These are phyloP conservation scores for Lyophyllum decastes DNA, from an alignment of 768 basidiomycete genomes.

Conservation along the genomic window DNA sequence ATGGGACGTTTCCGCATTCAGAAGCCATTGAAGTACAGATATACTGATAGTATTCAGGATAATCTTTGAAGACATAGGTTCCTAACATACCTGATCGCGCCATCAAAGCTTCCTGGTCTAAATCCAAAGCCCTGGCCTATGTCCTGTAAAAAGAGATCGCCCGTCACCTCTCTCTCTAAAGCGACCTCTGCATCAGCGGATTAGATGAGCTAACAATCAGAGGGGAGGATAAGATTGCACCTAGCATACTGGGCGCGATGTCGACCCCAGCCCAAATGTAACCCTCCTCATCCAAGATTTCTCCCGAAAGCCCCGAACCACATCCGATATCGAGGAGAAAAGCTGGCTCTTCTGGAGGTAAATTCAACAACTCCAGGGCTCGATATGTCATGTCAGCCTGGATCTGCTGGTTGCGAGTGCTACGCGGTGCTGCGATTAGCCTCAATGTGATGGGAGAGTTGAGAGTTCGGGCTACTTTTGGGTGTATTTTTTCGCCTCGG, in stretches of 20 bases:
- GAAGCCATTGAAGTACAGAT: conserved; percentile 98
- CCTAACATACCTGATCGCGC: conserved; percentile 81
- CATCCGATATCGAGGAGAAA: conserved; percentile 96
- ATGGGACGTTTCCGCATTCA: conserved; percentile 93
- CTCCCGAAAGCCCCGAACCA: conserved; percentile 94
- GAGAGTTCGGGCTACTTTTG: conserved; percentile 63
- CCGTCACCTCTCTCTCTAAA: conserved; percentile 91
- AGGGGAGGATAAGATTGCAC: conserved; percentile 42
- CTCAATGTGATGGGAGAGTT: conserved; percentile 2
- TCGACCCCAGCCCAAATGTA: conserved; percentile 94
- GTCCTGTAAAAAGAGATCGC: conserved; percentile 95
- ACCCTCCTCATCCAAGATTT: conserved; percentile 94
- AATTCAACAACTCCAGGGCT: conserved; percentile 85
- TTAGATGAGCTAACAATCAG: background rate
- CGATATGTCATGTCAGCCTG: conserved; percentile 98
- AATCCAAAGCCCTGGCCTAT: conserved; percentile 99
- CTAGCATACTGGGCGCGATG: conserved; percentile 95
- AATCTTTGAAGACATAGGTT: background rate
- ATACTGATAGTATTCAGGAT: conserved; percentile 53
- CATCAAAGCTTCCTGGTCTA: conserved; percentile 95
- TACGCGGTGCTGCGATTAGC: conserved; percentile 33
- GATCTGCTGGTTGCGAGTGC: conserved; percentile 94
- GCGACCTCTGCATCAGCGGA: conserved; percentile 75
- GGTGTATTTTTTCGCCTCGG: conserved; percentile 95
- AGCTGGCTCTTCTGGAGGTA: conserved; percentile 78